Evolutionary conservation across 2,329 filamentous ascomycete species (phyloP).

Genomic region (Diaporthe capsici): DNA sequence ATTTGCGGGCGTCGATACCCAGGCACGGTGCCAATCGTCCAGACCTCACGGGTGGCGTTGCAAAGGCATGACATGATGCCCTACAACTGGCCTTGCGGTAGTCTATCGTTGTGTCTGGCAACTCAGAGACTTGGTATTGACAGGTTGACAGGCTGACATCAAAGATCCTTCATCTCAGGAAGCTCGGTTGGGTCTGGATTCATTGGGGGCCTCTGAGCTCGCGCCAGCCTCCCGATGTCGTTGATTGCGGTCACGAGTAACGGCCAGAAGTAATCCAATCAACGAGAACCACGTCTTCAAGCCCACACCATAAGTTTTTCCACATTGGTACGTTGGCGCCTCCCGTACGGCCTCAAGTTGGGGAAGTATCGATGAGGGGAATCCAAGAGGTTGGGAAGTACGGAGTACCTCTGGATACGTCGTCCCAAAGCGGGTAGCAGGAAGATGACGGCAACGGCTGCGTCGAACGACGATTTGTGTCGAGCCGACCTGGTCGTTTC

Average conservation of each 20-base stretch:
- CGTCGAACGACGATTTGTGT: slow-evolving; percentile 24
- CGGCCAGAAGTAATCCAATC: slow-evolving; percentile 49
- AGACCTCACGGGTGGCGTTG: not conserved
- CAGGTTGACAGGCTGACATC: slow-evolving; percentile 1
- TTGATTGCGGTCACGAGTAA: slow-evolving; percentile 48
- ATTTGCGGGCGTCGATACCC: not conserved
- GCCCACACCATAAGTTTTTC: slow-evolving; percentile 48
- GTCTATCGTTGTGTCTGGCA: slow-evolving; percentile 6
- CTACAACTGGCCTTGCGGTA: not conserved
- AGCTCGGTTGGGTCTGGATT: slow-evolving; percentile 47
- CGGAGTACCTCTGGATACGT: slow-evolving; percentile 28
- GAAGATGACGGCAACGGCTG: slow-evolving; percentile 33
- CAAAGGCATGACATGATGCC: slow-evolving; percentile 3
- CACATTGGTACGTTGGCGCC: slow-evolving; percentile 43
- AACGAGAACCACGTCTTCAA: slow-evolving; percentile 52
- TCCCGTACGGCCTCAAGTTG: slow-evolving; percentile 34
- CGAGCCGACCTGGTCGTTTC: slow-evolving; percentile 23
- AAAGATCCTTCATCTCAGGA: not conserved
- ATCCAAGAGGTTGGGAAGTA: slow-evolving; percentile 32
- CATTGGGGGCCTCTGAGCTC: slow-evolving; percentile 44
- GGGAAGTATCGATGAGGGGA: slow-evolving; percentile 37
- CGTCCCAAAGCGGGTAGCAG: slow-evolving; percentile 25
- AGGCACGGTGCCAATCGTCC: slow-evolving; percentile 6
- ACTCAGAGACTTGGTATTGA: slow-evolving; percentile 3
- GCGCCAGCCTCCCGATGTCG: slow-evolving; percentile 47